These are phyloP conservation scores for Stromatinia cepivora DNA, from an alignment of 2,329 filamentous ascomycete genomes.

Conservation along the genomic window DNA sequence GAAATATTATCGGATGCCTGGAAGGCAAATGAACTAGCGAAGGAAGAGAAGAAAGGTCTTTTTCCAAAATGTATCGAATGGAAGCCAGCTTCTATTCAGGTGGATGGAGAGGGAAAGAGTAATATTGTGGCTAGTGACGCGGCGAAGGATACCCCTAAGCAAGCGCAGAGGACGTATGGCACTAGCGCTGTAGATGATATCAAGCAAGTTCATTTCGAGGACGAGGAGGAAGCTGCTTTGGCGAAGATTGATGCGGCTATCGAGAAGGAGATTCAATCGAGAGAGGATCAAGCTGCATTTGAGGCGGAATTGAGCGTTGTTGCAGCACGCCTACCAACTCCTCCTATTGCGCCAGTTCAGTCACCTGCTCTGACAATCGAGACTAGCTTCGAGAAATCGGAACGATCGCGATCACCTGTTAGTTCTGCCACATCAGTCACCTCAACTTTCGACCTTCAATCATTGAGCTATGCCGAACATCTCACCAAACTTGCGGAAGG, in stretches of 20 bases:
- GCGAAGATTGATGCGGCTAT: slow-evolving; percentile 85
- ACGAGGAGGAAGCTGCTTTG: slow-evolving; percentile 59
- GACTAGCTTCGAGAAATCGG: slow-evolving; percentile 45
- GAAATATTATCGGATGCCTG: slow-evolving; percentile 91
- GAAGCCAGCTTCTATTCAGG: slow-evolving; percentile 57
- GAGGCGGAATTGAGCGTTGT: slow-evolving; percentile 40
- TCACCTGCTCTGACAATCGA: slow-evolving; percentile 36
- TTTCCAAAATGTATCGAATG: slow-evolving; percentile 87
- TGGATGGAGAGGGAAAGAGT: slow-evolving; percentile 32
- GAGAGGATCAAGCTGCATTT: slow-evolving; percentile 47
- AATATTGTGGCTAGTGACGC: slow-evolving; percentile 25
- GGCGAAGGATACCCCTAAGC: slow-evolving; percentile 25
- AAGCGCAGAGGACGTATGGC: slow-evolving; percentile 37
- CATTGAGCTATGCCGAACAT: slow-evolving; percentile 72
- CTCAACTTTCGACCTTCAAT: slow-evolving; percentile 59
- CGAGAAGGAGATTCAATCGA: slow-evolving; percentile 66
- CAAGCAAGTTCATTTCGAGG: slow-evolving; percentile 41
- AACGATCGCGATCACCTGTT: slow-evolving; percentile 45
- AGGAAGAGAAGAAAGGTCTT: slow-evolving; percentile 90
- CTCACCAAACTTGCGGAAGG: slow-evolving; percentile 71
- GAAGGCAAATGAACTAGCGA: slow-evolving; percentile 71
- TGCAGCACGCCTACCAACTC: slow-evolving; percentile 38
- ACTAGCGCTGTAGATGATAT: slow-evolving; percentile 39
- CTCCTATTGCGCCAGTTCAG: slow-evolving; percentile 33
- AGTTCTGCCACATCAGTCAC: slow-evolving; percentile 57